Base-by-base conservation (phyloP, 2,329 filamentous ascomycete genomes). In the Sordariomycetes sp. region DNA sequence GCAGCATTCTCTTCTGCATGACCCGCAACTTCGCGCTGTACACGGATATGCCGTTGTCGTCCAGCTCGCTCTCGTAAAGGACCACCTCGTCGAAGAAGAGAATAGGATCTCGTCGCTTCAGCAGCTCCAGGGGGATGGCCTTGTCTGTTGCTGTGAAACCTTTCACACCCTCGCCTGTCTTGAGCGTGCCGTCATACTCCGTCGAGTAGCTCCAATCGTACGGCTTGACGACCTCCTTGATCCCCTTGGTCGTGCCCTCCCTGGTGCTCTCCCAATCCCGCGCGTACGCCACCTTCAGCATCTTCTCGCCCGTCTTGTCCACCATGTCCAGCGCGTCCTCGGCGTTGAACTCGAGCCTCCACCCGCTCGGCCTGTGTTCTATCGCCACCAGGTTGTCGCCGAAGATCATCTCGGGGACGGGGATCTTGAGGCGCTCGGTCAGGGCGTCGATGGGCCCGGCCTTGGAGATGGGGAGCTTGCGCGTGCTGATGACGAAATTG, bases 201-300 rank as follows among this genome's bases (percentile, higher is more conserved):
- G 90, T 94, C 44, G 79, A 92, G 62, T 96, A 98, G 41, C 86
- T 94, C 92, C 92, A 98, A 63, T 98, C 92, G 55, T 93, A 98
- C 4, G 90, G 88, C 63, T 88, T 88, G 35, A 98, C 86, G 18
- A 95, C 81, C 53, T 95, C 86, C 53, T 86, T 86, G 55, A 98
- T 94, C 36, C 82, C 85, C 48, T 87, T 83, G 32, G 83, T 82
- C 47, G 84, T 84, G 56, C 81, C 78, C 55, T 87, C 86, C 38
- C 69, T 60, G 33, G 61, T 73, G 44, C 66, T 66, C 44, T 64
- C 68, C 92, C 92, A 98, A 55, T 87, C 85, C 42, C 78, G 74
- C 3, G 92, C 94, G 61, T 96, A 88, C 27, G 88, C 84, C 31
- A 98, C 92, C 61, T 90, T 86, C 44, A 98, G 72, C 83, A 95